phyloP scores from a whole-genome alignment of 2,329 filamentous ascomycete genomes.

The Colletotrichum eleusines region DNA sequence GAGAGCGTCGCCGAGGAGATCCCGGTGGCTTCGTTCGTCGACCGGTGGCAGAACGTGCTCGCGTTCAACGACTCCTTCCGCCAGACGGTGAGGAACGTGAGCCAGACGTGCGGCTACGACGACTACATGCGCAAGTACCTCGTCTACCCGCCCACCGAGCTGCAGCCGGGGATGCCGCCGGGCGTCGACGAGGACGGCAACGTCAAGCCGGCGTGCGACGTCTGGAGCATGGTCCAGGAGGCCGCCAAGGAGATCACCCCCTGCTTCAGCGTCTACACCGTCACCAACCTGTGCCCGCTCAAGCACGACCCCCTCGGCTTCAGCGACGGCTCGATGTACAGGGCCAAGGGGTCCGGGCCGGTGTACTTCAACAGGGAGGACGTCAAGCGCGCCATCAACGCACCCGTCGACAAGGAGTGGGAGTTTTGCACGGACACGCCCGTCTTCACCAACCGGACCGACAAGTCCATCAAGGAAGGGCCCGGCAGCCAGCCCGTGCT shows the following conservation, averaged over 20 bases:
- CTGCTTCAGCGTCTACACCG: conserved; percentile 83
- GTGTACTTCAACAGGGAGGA: conserved; percentile 80
- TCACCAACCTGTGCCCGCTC: conserved; percentile 78
- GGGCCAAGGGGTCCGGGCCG: conserved; percentile 67
- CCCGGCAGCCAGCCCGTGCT: conserved; percentile 70
- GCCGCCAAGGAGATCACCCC: conserved; percentile 74
- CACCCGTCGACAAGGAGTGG: conserved; percentile 56
- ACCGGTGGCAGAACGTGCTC: conserved; percentile 71
- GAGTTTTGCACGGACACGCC: conserved; percentile 58
- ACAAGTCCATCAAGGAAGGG: conserved; percentile 57
- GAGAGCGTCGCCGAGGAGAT: conserved; percentile 58
- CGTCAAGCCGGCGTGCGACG: conserved; percentile 63
- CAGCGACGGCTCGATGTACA: conserved; percentile 73
- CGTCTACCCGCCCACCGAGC: conserved; percentile 75
- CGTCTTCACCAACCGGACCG: conserved; percentile 56
- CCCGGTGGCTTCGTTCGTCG: conserved; percentile 69
- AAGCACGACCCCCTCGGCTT: conserved; percentile 78
- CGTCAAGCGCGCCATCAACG: conserved; percentile 77
- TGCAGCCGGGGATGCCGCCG: conserved; percentile 64
- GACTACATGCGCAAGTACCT: conserved; percentile 72
- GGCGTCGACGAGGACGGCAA: conserved; percentile 54
- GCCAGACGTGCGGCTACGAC: conserved; percentile 71
- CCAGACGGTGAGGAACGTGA: conserved; percentile 62
- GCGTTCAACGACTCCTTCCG: conserved; percentile 72
- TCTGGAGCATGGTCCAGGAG: conserved; percentile 65